Conservation (phyloP, 805 yeast genomes). For the Cyberlindnera americana region DNA sequence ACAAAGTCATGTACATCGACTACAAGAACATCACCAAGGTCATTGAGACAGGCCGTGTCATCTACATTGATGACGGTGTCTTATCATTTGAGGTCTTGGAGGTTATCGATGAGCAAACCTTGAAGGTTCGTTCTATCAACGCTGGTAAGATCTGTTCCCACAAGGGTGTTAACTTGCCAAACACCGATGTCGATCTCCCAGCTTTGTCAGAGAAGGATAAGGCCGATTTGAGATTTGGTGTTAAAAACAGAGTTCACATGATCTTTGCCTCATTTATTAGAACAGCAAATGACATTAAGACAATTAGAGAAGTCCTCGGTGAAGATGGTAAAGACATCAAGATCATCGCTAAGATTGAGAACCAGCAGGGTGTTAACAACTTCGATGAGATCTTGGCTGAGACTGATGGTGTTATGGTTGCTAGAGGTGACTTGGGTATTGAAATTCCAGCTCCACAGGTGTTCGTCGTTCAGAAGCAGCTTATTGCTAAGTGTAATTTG, state of each 20-base stretch:
- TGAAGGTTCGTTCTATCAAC: slow-evolving; percentile 86
- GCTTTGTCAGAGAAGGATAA: slow-evolving; percentile 96
- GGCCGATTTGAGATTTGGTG: slow-evolving; percentile 90
- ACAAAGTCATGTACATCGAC: slow-evolving; percentile 82
- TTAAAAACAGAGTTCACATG: slow-evolving; percentile 97
- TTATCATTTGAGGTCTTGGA: slow-evolving; percentile 90
- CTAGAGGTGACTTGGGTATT: slow-evolving; percentile 99
- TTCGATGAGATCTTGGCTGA: slow-evolving; percentile 91
- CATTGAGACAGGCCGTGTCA: slow-evolving; percentile 79
- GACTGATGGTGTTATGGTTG: slow-evolving; percentile 99
- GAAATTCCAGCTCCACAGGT: slow-evolving; percentile 99
- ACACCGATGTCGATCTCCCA: slow-evolving; percentile 98
- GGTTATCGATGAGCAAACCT: slow-evolving; percentile 71
- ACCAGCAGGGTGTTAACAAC: slow-evolving; percentile 99
- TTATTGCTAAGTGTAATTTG: slow-evolving; percentile 98
- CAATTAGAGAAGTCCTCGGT: slow-evolving; percentile 92
- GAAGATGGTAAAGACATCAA: slow-evolving; percentile 96
- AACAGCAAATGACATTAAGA: slow-evolving; percentile 82
- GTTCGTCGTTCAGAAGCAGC: slow-evolving; percentile 96
- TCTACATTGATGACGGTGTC: slow-evolving; percentile 97
- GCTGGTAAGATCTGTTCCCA: slow-evolving; percentile 95
- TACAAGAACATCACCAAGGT: slow-evolving; percentile 96
- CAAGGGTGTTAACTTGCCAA: slow-evolving; percentile 99
- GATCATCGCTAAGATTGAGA: slow-evolving; percentile 96
- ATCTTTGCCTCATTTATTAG: slow-evolving; percentile 98